A percentile compares a stretch with the other conserved stretches of the same genome.
These are phyloP conservation scores for Candida nanaspora DNA, from an alignment of 805 yeast species.

Conservation along the genomic window DNA sequence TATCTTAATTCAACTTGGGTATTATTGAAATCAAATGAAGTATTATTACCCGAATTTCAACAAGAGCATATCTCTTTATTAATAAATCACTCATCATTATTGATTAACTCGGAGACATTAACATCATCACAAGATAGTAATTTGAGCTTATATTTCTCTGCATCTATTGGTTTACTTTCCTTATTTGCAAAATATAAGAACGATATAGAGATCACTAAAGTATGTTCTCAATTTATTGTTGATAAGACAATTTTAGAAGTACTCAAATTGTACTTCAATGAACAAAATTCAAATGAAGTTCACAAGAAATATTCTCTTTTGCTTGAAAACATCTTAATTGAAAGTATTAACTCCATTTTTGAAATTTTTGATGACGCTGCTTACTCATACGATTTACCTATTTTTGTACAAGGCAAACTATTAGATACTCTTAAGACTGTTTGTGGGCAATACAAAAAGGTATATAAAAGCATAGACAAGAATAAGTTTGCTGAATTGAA, in stretches of 20 bases:
- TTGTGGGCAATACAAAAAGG: constrained; percentile 41
- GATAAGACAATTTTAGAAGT: constrained; percentile 16
- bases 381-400: constrained; percentile 58
- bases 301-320: constrained; percentile 18
- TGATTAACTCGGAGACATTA: constrained; percentile 1
- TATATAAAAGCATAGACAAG: constrained; percentile 61
- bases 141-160: constrained; percentile 13
- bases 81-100: not conserved
- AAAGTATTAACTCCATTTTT: constrained; percentile 57
- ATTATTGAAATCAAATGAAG: constrained; percentile 5
- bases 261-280: constrained; percentile 8
- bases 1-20: constrained; percentile 12
- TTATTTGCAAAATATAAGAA: constrained; percentile 17
- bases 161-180: constrained; percentile 17
- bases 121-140: not conserved
- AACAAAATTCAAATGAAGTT: constrained; percentile 9
- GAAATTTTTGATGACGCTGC: constrained; percentile 75
- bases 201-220: constrained; percentile 10
- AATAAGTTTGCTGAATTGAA: constrained; percentile 52
- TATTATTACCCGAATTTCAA: not conserved
- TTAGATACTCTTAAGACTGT: constrained; percentile 31
- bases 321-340: constrained; percentile 33
- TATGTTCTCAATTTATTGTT: constrained; percentile 18
- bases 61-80: not conserved
- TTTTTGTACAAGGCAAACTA: constrained; percentile 53